Evolutionary conservation across 2,329 filamentous ascomycete genomes (phyloP).

Genomic region (Talaromyces sp.): DNA sequence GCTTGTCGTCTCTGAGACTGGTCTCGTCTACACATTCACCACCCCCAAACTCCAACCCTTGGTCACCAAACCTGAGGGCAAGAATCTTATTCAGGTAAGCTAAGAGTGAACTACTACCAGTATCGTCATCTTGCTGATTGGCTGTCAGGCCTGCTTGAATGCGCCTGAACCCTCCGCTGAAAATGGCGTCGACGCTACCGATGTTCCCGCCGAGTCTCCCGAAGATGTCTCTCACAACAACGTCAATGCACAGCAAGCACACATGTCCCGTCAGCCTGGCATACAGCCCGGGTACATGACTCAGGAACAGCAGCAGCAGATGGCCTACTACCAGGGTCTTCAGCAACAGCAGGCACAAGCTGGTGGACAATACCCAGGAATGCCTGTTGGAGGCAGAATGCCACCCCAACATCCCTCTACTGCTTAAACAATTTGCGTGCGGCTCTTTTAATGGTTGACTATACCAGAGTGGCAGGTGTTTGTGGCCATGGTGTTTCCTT

Average conservation of each 20-base stretch:
- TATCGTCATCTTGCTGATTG: slow-evolving; percentile 3
- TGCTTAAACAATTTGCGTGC: slow-evolving; percentile 50
- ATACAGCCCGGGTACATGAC: slow-evolving; percentile 71
- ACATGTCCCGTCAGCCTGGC: slow-evolving; percentile 66
- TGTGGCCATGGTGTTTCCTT: slow-evolving; percentile 29
- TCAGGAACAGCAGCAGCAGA: slow-evolving; percentile 67
- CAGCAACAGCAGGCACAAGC: slow-evolving; percentile 62
- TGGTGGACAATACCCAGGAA: slow-evolving; percentile 67
- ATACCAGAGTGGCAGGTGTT: slow-evolving; percentile 18
- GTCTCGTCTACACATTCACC: slow-evolving; percentile 96
- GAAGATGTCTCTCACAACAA: slow-evolving; percentile 81
- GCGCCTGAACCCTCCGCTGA: slow-evolving; percentile 87
- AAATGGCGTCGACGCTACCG: slow-evolving; percentile 73
- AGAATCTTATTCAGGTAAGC: slow-evolving; percentile 96
- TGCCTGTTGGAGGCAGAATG: slow-evolving; percentile 75
- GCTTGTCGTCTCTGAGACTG: slow-evolving; percentile 94
- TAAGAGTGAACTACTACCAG: neutral
- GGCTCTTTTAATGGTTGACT: slow-evolving; percentile 11
- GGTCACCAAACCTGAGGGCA: slow-evolving; percentile 97
- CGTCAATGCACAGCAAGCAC: slow-evolving; percentile 66
- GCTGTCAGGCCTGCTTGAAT: slow-evolving; percentile 88
- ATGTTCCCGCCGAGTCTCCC: slow-evolving; percentile 76
- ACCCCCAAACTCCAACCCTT: slow-evolving; percentile 97
- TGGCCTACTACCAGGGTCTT: slow-evolving; percentile 82
- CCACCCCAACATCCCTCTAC: slow-evolving; percentile 80